Conservation (phyloP, 2,329 filamentous ascomycete genomes). For the Fusarium redolens region DNA sequence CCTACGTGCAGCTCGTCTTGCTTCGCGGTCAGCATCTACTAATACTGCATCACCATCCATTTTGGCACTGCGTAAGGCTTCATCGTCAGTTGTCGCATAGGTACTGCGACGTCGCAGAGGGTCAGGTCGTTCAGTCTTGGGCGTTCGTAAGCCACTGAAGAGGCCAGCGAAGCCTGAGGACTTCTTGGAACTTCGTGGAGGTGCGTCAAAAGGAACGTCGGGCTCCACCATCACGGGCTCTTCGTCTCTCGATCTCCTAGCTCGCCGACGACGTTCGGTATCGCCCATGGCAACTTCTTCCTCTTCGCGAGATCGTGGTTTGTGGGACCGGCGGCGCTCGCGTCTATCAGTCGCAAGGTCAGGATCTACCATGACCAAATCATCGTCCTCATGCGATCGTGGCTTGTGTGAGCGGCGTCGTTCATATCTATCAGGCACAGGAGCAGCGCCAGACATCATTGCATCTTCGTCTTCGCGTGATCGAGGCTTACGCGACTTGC, state of each 20-base stretch:
- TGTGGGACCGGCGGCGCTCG: constrained; percentile 58
- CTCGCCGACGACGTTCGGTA: constrained; percentile 50
- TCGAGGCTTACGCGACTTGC: constrained; percentile 55
- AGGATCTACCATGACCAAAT: constrained; percentile 61
- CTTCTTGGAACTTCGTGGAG: constrained; percentile 59
- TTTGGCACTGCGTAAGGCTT: constrained; percentile 58
- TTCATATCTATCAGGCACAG: constrained; percentile 45
- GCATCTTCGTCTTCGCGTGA: constrained; percentile 55
- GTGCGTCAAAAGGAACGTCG: constrained; percentile 47
- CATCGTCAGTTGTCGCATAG: constrained; percentile 63
- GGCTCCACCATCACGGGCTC: constrained; percentile 54
- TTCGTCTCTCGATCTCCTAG: constrained; percentile 52
- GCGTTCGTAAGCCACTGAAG: constrained; percentile 68
- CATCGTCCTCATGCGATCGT: constrained; percentile 49
- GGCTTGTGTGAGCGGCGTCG: constrained; percentile 58
- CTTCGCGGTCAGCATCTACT: constrained; percentile 69
- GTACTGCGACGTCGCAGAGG: constrained; percentile 61
- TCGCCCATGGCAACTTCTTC: constrained; percentile 63
- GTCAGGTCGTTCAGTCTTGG: constrained; percentile 55
- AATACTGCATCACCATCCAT: constrained; percentile 60
- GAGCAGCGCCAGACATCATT: constrained; percentile 59
- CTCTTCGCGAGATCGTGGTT: constrained; percentile 45
- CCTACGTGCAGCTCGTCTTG: constrained; percentile 71
- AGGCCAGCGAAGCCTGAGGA: constrained; percentile 66
- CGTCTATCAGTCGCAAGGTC: constrained; percentile 49